These are phyloP conservation scores for Botrytis fabae DNA, from an alignment of 2,329 filamentous ascomycete species.

Conservation along the genomic window DNA sequence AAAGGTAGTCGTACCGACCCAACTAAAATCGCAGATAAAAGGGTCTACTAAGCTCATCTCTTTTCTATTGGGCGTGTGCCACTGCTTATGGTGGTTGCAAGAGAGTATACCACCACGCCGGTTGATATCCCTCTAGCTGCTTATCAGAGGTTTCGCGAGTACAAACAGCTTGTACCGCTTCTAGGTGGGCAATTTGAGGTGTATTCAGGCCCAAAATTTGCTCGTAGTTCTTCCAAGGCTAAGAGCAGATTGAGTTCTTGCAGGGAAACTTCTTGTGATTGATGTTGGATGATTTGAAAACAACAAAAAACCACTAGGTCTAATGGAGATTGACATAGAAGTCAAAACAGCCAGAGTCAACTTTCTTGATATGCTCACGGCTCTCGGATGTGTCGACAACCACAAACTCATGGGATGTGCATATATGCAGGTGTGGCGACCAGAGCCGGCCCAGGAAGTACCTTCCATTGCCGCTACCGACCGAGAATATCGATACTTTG, in stretches of 20 bases:
- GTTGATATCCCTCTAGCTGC: too few species aligned
- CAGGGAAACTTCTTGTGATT: slow-evolving; percentile 25
- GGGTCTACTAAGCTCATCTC: not conserved
- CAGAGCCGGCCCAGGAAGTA: not conserved
- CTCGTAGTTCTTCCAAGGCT: too few species aligned
- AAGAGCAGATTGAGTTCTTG: slow-evolving; percentile 39
- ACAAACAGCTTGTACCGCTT: too few species aligned
- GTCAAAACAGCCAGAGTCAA: not conserved
- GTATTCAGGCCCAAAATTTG: too few species aligned
- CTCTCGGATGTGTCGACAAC: not conserved
- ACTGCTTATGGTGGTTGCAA: too few species aligned
- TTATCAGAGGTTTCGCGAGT: too few species aligned
- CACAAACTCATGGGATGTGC: not conserved
- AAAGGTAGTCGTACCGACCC: not conserved
- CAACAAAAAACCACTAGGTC: not conserved
- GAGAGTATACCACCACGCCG: too few species aligned
- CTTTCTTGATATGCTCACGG: not conserved
- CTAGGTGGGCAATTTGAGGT: too few species aligned
- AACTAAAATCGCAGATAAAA: not conserved
- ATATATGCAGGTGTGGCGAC: not conserved
- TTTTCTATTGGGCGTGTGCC: not conserved
- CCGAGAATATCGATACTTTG: not conserved
- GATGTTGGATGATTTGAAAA: not conserved
- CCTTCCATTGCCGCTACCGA: slow-evolving; percentile 39
- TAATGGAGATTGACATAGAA: not conserved